phyloP scores from a whole-genome alignment of 2,329 filamentous ascomycete genomes.

The Atkinsonella hypoxylon region DNA sequence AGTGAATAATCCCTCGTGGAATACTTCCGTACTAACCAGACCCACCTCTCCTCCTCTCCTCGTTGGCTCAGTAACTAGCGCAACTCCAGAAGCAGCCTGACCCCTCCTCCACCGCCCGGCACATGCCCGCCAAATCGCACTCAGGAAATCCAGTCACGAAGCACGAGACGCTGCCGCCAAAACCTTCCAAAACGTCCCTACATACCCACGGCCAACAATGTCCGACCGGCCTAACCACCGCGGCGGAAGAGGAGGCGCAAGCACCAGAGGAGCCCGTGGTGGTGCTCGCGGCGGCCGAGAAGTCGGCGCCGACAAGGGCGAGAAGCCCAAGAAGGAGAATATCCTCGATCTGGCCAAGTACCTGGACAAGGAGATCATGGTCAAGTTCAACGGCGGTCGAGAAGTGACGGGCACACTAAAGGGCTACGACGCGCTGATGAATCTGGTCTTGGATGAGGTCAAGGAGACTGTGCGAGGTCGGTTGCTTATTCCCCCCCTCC shows the following conservation, averaged over 20 bases:
- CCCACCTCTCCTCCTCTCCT: background rate
- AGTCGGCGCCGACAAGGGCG: slow-evolving; percentile 38
- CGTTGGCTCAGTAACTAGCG: background rate
- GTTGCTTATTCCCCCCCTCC: too few relatives aligned
- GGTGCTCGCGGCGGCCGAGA: slow-evolving; percentile 22
- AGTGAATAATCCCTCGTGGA: too few relatives aligned
- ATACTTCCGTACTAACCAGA: too few relatives aligned
- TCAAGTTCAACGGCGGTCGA: slow-evolving; percentile 92
- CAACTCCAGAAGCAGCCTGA: too few relatives aligned
- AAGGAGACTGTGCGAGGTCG: slow-evolving; percentile 80
- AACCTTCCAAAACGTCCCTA: too few relatives aligned
- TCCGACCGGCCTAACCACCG: slow-evolving; percentile 38
- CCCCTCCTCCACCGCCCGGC: slow-evolving; percentile 1
- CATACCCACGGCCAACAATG: too few relatives aligned
- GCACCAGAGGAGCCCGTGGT: slow-evolving; percentile 25
- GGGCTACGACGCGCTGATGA: slow-evolving; percentile 96
- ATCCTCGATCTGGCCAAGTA: slow-evolving; percentile 93
- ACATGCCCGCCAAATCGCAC: slow-evolving; percentile 1
- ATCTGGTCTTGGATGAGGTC: slow-evolving; percentile 89
- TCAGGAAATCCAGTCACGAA: too few relatives aligned
- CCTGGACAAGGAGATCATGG: slow-evolving; percentile 88
- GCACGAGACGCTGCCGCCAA: too few relatives aligned
- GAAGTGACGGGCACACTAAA: slow-evolving; percentile 87
- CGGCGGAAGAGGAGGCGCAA: slow-evolving; percentile 26
- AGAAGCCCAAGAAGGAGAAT: slow-evolving; percentile 95